Base-by-base conservation (phyloP, 257 asterid species). In the Solanum chiquidenum region DNA sequence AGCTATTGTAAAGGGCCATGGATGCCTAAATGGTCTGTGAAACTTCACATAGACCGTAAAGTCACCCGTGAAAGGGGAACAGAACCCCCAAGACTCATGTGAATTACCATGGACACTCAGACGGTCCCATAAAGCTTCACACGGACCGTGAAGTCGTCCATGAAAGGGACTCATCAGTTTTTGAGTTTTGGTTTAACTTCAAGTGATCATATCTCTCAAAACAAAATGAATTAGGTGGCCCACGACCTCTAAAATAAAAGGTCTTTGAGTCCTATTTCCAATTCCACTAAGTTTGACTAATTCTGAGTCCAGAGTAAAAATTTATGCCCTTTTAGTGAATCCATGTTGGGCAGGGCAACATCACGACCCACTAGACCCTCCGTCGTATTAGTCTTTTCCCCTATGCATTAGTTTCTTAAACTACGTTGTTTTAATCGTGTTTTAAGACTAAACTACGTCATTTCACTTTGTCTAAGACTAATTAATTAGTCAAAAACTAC, bases 101-200 rank as follows among this genome's bases (percentile, higher is more conserved):
- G 62, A 52, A 18, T 20, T 4, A 52, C 62, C 62, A 52, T 18
- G 23, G 9, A 52, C 9, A 52, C n/a, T 52, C 62, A 52, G 21
- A 52, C n/a, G 7, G 62, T 52, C 62, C 62, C n/a, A 52, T 52
- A 9, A 52, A 16, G 62, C 62, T 52, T 52, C n/a, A 5, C 62
- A 18, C 0, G 62, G 4, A 52, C 62, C 23, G 0, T 52, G 10
- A 52, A 52, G 9, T 52, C 10, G 0, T 52, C 23, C 0, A 0
- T 52, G 9, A 52, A 18, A 52, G 10, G 23, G 10, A 18, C 58
- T 52, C 10, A 18, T 52, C n/a, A 52, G n/a, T 7, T 16, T 52
- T 52, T 52, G 1, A 18, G 9, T 52, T 52, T 52, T 18, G 62
- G n/a, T 52, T 52, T 9, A 52, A 52, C 62, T 52, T 2, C 10